Conservation (phyloP, 805 yeast genomes). For the Nakazawaea populi region DNA sequence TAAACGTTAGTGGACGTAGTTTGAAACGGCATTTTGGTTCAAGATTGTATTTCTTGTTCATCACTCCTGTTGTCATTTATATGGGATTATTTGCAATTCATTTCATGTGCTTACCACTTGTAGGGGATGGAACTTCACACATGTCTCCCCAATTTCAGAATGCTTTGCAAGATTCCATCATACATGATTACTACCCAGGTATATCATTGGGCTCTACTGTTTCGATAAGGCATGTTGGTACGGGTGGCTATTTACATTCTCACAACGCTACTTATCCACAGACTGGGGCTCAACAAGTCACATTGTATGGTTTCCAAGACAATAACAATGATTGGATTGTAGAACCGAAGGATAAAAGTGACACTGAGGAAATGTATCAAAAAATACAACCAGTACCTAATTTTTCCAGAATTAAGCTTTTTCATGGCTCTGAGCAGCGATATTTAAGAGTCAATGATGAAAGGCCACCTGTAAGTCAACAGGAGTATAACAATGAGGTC, state of each 20-base stretch:
- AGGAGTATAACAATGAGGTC: slow-evolving; percentile 85
- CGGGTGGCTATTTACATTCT: slow-evolving; percentile 81
- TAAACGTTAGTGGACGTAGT: slow-evolving; percentile 32
- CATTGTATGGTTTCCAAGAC: slow-evolving; percentile 59
- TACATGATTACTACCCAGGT: slow-evolving; percentile 45
- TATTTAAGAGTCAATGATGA: slow-evolving; percentile 62
- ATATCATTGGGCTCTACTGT: slow-evolving; percentile 70
- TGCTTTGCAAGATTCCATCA: slow-evolving; percentile 38
- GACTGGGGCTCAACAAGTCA: slow-evolving; percentile 71
- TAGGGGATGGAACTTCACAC: slow-evolving; percentile 55
- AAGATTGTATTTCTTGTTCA: slow-evolving; percentile 37
- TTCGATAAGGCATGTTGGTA: slow-evolving; percentile 62
- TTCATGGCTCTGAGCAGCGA: slow-evolving; percentile 63
- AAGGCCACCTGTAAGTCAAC: slow-evolving; percentile 86
- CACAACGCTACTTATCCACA: slow-evolving; percentile 56
- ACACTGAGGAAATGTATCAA: slow-evolving; percentile 33
- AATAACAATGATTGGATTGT: slow-evolving; percentile 69
- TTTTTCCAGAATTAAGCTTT: slow-evolving; percentile 56
- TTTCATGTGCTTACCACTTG: slow-evolving; percentile 37
- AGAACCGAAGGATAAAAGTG: slow-evolving; percentile 37
- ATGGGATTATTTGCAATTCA: slow-evolving; percentile 52
- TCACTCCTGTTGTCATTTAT: slow-evolving; percentile 57
- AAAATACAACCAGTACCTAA: slow-evolving; percentile 28
- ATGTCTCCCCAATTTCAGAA: slow-evolving; percentile 67
- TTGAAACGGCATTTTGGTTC: slow-evolving; percentile 34